A percentile compares a stretch with the other conserved stretches of the same genome.
phyloP scores from a whole-genome alignment of 768 basidiomycete species.

The Trametes gibbosa region DNA sequence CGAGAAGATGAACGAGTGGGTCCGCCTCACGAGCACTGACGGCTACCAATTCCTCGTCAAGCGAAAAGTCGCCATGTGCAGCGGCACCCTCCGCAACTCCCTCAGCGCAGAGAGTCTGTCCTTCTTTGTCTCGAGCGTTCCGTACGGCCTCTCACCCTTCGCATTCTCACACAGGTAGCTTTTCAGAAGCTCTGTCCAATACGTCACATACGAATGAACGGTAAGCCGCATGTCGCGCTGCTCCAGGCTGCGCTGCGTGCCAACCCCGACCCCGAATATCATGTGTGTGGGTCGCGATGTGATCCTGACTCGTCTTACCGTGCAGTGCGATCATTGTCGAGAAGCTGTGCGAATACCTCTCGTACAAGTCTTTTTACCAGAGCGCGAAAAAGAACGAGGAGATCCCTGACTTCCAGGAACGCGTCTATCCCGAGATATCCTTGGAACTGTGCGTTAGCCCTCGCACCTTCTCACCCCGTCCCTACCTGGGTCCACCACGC shows the following conservation, averaged over 20 bases:
- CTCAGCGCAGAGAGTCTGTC: constrained; percentile 66
- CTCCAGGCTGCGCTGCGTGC: too few species aligned
- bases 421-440: constrained; percentile 83
- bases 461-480: too few species aligned
- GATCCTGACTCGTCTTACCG: background rate
- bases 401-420: constrained; percentile 79
- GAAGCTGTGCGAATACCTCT: constrained; percentile 87
- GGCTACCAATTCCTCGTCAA: constrained; percentile 80
- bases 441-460: constrained; percentile 67
- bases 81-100: constrained; percentile 82
- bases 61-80: constrained; percentile 70
- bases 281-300: background rate
- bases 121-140: constrained; percentile 2
- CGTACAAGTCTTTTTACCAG: constrained; percentile 79
- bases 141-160: constrained; percentile 1
- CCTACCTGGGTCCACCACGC: too few species aligned
- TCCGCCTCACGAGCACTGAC: constrained; percentile 72
- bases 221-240: constrained; percentile 37
- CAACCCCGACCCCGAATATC: background rate
- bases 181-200: constrained; percentile 70
- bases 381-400: constrained; percentile 75
- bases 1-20: constrained; percentile 54
- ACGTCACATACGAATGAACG: constrained; percentile 70
- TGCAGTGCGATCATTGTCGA: constrained; percentile 66
- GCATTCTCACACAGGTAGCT: constrained; percentile 49